Base-by-base conservation (phyloP, 495 filamentous ascomycete species). In the Tuber umbilicatum region DNA sequence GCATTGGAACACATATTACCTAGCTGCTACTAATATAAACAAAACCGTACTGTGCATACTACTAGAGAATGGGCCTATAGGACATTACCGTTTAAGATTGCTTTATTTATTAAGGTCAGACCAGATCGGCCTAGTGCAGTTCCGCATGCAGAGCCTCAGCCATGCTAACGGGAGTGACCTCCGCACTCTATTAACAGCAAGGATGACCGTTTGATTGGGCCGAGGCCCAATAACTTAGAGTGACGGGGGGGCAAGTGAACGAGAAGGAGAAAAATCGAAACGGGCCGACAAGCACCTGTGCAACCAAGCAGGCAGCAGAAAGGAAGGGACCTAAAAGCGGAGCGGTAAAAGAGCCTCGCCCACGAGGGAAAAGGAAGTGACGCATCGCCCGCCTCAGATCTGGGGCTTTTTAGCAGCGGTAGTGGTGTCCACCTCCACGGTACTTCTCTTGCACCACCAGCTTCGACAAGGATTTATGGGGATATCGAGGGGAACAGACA, bases 341-440 rank as follows among this genome's bases (percentile, higher is more conserved):
- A 64, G 55, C 55, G 55, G 55, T 27, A 64, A 64, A 64, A 64
- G 55, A 64, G 55, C 55, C 55, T 64, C 55, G 55, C 5, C 55
- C 12, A 64, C 27, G 14, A 35, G 55, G 55, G 55, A 5, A 31
- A 64, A 31, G 9, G 3, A 31, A 64, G 55, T 17, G 55, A 64
- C 27, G 5, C 16, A 35, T 64, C 55, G 12, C 14, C 17, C 27
- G 27, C 55, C 55, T 64, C 12, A 64, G 55, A 64, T 35, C 55
- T 17, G 55, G 55, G 55, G 27, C 4, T 27, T 35, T 60, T 64
- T 64, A 64, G 16, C 27, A 35, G 27, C 27, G n/a, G 27, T 35
- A 64, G 27, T 64, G 27, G 55, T 35, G 27, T 31, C 55, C 55
- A 35, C 27, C 35, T 17, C 55, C 10, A 31, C 41, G 1, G 39